Evolutionary conservation across 148 eudicot species (phyloP).

Genomic region (Chenopodium suecicum): DNA sequence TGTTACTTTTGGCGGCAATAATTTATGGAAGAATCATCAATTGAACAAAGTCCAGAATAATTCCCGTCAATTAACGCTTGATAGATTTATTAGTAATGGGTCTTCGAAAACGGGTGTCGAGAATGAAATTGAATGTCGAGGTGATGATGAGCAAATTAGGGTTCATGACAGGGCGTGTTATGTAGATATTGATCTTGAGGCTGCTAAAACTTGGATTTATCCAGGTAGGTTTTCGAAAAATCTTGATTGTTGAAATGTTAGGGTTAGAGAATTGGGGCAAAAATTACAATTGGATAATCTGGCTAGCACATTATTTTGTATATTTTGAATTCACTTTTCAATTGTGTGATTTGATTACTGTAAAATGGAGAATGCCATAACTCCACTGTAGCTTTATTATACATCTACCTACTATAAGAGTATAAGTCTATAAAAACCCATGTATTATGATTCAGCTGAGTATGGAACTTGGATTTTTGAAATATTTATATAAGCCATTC

Average conservation of each 20-base stretch:
- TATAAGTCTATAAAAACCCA: not conserved
- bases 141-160: slow-evolving; percentile 22
- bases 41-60: slow-evolving; percentile 20
- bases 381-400: no score
- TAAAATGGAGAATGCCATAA: not conserved
- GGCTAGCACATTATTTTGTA: not conserved
- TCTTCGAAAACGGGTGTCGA: slow-evolving; percentile 12
- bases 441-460: not conserved
- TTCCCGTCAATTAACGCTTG: slow-evolving; percentile 61
- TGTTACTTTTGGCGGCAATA: not conserved
- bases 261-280: not conserved
- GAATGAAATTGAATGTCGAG: slow-evolving; percentile 2
- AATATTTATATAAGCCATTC: not conserved
- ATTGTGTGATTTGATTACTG: not conserved
- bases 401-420: not conserved
- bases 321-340: not conserved
- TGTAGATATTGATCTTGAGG: slow-evolving; percentile 61
- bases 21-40: not conserved
- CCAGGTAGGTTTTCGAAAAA: slow-evolving; percentile 47
- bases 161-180: slow-evolving; percentile 28
- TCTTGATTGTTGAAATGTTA: not conserved
- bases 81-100: slow-evolving; percentile 40
- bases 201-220: slow-evolving; percentile 89
- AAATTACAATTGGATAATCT: no score
- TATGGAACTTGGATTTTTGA: not conserved